These are phyloP conservation scores for Aspergillus carbonarius DNA, from an alignment of 2,329 filamentous ascomycete genomes.

Conservation along the genomic window DNA sequence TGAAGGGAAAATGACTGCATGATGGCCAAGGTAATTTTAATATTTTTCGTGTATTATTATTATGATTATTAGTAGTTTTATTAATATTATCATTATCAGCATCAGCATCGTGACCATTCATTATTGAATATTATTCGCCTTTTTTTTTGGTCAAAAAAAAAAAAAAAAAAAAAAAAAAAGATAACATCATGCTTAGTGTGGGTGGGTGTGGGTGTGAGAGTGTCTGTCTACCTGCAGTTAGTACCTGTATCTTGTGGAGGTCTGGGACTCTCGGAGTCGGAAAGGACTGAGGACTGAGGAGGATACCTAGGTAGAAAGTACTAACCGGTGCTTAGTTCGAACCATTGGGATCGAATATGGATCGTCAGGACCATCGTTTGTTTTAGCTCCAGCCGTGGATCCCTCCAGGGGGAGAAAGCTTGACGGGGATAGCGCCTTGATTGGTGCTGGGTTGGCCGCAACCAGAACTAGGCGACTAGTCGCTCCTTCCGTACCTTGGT, in stretches of 20 bases:
- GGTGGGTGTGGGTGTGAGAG: too few relatives aligned
- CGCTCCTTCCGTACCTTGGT: slow-evolving; percentile 2
- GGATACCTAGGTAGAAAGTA: neutral
- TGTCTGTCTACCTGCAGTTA: too few relatives aligned
- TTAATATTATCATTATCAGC: neutral
- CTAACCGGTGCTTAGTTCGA: neutral
- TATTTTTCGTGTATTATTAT: too few relatives aligned
- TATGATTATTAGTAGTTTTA: neutral
- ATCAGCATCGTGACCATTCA: neutral
- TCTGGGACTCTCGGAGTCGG: too few relatives aligned
- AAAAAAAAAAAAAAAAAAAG: too few relatives aligned
- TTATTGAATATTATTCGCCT: neutral
- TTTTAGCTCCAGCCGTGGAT: slow-evolving; percentile 5
- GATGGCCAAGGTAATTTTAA: neutral
- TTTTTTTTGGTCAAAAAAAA: too few relatives aligned
- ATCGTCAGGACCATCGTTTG: slow-evolving; percentile 4
- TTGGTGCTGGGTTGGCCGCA: slow-evolving; percentile 1
- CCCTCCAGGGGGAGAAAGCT: slow-evolving; percentile 2
- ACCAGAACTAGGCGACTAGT: neutral
- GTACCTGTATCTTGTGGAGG: too few relatives aligned
- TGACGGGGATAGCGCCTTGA: slow-evolving; percentile 3
- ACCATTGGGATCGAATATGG: neutral
- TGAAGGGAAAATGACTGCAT: neutral
- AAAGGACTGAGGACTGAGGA: too few relatives aligned
- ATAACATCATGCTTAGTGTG: too few relatives aligned